Conservation (phyloP, 192 early-diverging fungal genomes). For the Rhizophagus sp. region DNA sequence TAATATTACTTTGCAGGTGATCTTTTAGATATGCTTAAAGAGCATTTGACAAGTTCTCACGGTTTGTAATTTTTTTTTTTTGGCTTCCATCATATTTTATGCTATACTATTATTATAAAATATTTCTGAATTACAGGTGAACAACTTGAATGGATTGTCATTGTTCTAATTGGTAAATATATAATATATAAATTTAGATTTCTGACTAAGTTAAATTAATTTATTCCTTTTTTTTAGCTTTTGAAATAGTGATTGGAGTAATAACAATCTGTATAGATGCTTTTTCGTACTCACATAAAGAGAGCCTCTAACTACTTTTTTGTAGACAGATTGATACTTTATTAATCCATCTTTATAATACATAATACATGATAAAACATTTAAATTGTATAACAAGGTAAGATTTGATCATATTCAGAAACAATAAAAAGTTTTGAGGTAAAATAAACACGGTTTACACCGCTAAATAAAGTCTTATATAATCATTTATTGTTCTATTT, state of each 20-base stretch:
- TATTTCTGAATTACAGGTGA: conserved; percentile 51
- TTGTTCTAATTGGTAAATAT: conserved; percentile 75
- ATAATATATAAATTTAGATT: background rate
- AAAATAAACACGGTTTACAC: background rate
- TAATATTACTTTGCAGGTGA: conserved; percentile 43
- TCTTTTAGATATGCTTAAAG: conserved; percentile 93
- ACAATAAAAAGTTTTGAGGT: too few relatives aligned
- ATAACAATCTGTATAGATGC: conserved; percentile 76
- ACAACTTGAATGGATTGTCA: conserved; percentile 94
- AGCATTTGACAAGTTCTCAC: conserved; percentile 89
- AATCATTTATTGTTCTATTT: conserved; percentile 26
- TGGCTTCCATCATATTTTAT: too few relatives aligned
- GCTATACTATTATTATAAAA: background rate
- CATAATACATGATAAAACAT: background rate
- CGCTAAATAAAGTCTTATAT: background rate
- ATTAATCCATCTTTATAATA: background rate
- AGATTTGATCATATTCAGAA: too few relatives aligned
- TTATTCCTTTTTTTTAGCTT: conserved; percentile 31
- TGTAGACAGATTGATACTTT: background rate
- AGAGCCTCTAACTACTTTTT: background rate
- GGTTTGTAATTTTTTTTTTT: conserved; percentile 37
- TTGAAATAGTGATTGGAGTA: conserved; percentile 76
- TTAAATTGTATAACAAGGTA: background rate
- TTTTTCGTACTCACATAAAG: conserved; percentile 45
- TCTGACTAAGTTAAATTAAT: background rate